Evolutionary conservation across 805 yeast genomes (phyloP), one percentile per base, ranked within the genome.

Genomic region (Saturnispora gosingensis): DNA sequence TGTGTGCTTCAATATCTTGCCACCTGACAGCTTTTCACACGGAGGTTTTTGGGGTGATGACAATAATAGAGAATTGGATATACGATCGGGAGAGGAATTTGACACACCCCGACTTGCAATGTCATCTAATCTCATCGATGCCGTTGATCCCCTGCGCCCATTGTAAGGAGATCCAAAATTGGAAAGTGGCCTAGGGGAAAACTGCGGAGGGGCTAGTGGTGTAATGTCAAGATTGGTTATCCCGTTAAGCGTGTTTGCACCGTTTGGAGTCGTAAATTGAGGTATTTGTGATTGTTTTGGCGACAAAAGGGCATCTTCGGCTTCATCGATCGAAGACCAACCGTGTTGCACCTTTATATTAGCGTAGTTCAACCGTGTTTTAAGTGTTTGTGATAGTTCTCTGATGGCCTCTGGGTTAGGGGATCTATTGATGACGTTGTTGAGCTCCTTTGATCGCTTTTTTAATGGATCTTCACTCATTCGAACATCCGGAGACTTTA

Each of bases 291-390:
- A 43, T 25, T 16, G 36, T 9, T 50, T 35, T 28, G 39, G 49
- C 24, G 46, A 32, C 27, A 32, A 13, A 11, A 65, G 51, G 20
- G 61, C 60, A 43, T 63, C 55, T 47, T 62, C 67, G 15, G 66
- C 54, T 49, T 67, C 69, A 6, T 54, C 56, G 15, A 67, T 61
- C 7, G 66, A 59, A 42, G 60, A 60, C 68, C 69, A 66, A 2
- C 71, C 71, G 53, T 69, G 63, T 53, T 68, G 69, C 20, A 68
- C 64, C 56, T 68, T 68, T 20, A 66, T 47, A 51, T 65, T 64
- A 4, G 72, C 72, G 50, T 69, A 67, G 43, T 66, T 67, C 36
- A 69, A 61, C 45, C 71, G 53, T 11, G 72, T 64, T 43, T 65
- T 66, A 43, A 69, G 61, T 49, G 67, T 67, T 25, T 67, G 68